A percentile compares a stretch with the other conserved stretches of the same genome.
Evolutionary conservation across 2,329 filamentous ascomycete species (phyloP).

Genomic region (Venturia asperata): DNA sequence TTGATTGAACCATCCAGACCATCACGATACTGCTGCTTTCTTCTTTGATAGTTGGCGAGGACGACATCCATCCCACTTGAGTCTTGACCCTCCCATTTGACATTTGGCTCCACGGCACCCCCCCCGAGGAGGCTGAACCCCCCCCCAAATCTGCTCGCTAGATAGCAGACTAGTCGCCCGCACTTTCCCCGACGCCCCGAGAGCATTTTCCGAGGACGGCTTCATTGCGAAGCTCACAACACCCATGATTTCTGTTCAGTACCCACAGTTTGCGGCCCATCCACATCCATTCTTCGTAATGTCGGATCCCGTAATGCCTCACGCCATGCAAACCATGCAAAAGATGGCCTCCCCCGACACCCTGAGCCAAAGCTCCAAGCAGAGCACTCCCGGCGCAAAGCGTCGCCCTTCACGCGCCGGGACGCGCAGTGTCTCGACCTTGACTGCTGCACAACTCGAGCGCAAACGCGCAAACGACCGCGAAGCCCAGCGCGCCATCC

Average conservation of each 20-base stretch:
- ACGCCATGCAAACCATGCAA: constrained; percentile 9
- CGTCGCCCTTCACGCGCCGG: constrained; percentile 48
- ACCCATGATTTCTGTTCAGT: constrained; percentile 20
- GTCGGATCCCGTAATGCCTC: constrained; percentile 16
- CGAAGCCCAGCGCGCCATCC: constrained; percentile 53
- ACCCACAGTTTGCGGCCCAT: constrained; percentile 18
- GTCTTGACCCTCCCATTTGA: background rate
- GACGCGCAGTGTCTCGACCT: constrained; percentile 50
- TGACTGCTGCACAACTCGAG: constrained; percentile 52
- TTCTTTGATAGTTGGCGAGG: constrained; percentile 5
- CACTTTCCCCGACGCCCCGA: constrained; percentile 12
- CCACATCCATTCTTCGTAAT: constrained; percentile 18
- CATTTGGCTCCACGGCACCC: background rate
- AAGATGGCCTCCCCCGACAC: constrained; percentile 12
- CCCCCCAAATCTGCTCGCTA: no score
- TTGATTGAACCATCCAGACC: background rate
- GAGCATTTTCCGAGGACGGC: constrained; percentile 12
- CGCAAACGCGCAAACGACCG: constrained; percentile 54
- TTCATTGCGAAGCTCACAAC: constrained; percentile 15
- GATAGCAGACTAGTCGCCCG: background rate
- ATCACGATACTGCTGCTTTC: background rate
- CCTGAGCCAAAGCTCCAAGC: constrained; percentile 9
- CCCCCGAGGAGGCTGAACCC: background rate
- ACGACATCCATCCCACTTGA: background rate
- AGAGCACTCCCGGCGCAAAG: constrained; percentile 28